A percentile compares a stretch with the other conserved stretches of the same genome.
phyloP scores from a whole-genome alignment of 2,329 filamentous ascomycete species.

The Pseudogymnoascus sp. region DNA sequence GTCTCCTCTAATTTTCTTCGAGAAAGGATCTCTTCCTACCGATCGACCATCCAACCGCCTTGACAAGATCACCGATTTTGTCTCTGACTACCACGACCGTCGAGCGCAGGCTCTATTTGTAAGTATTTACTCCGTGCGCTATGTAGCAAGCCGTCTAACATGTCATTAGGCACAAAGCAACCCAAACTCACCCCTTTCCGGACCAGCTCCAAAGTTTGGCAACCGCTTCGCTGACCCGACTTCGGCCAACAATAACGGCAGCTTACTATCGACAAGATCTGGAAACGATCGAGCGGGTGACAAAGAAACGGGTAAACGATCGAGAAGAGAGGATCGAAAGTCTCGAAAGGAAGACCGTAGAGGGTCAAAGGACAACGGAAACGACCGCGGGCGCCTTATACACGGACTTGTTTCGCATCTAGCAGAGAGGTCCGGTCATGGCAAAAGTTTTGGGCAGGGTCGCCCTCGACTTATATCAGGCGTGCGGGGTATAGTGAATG shows the following conservation, averaged over 20 bases:
- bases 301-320: background rate
- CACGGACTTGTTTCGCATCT: background rate
- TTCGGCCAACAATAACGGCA: slow-evolving; percentile 41
- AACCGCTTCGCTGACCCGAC: slow-evolving; percentile 44
- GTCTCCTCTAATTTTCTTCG: slow-evolving; percentile 34
- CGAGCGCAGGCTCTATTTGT: slow-evolving; percentile 19
- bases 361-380: background rate
- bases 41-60: background rate
- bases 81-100: slow-evolving; percentile 21
- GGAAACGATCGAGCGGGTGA: background rate
- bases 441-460: background rate
- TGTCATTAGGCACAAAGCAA: background rate
- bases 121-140: background rate
- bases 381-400: background rate
- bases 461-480: background rate
- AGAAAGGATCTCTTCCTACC: background rate
- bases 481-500: background rate
- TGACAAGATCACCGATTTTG: slow-evolving; percentile 14
- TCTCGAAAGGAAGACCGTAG: background rate
- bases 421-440: background rate
- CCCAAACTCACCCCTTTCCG: background rate
- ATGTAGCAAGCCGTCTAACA: background rate
- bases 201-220: slow-evolving; percentile 28
- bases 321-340: background rate
- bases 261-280: background rate